These are phyloP conservation scores for Pezicula neosporulosa DNA, from an alignment of 2,329 filamentous ascomycete genomes.

Conservation along the genomic window DNA sequence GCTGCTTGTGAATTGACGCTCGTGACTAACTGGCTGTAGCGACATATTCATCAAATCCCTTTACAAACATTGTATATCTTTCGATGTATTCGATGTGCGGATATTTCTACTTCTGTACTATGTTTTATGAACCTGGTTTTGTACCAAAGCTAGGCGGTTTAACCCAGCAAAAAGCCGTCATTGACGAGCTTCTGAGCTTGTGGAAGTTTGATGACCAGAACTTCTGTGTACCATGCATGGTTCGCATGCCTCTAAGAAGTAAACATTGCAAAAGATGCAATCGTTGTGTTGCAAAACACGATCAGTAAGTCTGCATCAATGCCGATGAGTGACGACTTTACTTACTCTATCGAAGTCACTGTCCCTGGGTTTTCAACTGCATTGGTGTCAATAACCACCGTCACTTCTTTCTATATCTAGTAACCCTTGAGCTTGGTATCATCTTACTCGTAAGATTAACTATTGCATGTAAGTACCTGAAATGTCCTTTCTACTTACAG, in stretches of 20 bases:
- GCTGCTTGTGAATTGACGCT: slow-evolving; percentile 7
- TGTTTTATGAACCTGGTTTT: slow-evolving; percentile 87
- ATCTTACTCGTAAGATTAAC: slow-evolving; percentile 67
- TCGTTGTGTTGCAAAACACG: slow-evolving; percentile 92
- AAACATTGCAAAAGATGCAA: slow-evolving; percentile 93
- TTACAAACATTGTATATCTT: slow-evolving; percentile 76
- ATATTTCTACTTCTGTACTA: slow-evolving; percentile 86
- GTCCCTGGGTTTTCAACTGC: slow-evolving; percentile 97
- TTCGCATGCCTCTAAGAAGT: slow-evolving; percentile 84
- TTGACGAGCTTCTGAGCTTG: slow-evolving; percentile 77
- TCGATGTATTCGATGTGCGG: slow-evolving; percentile 60
- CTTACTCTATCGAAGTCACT: slow-evolving; percentile 61
- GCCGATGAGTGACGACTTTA: slow-evolving; percentile 18
- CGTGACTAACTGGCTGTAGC: slow-evolving; percentile 41
- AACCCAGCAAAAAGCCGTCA: slow-evolving; percentile 83
- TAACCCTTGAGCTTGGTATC: slow-evolving; percentile 74
- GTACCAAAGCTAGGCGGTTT: slow-evolving; percentile 88
- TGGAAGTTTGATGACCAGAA: slow-evolving; percentile 94
- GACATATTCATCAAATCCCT: slow-evolving; percentile 62
- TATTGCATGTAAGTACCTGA: slow-evolving; percentile 61
- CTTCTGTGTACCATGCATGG: slow-evolving; percentile 94
- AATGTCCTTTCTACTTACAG: not conserved
- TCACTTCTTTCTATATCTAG: slow-evolving; percentile 89
- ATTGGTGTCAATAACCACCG: slow-evolving; percentile 94
- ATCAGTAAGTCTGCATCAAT: slow-evolving; percentile 66